Percentiles rank a stretch among this genome's conserved stretches.
These are phyloP conservation scores for Pseudonitzschia pungens DNA, from an alignment of 108 stramenopile species.

Conservation along the genomic window DNA sequence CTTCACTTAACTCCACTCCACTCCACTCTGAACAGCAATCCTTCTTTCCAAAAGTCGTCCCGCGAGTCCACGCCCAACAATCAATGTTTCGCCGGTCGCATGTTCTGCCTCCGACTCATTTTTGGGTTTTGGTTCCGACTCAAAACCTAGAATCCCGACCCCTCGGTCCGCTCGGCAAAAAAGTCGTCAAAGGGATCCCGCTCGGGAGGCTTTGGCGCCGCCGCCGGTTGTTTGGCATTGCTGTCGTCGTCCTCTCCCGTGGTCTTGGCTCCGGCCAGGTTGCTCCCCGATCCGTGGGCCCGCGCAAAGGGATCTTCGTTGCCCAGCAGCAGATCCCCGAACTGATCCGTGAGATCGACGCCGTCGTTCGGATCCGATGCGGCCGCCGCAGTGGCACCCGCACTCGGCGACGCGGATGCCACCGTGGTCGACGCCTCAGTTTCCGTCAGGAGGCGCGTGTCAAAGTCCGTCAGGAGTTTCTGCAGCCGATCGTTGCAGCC, in stretches of 20 bases:
- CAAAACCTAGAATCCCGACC: not conserved
- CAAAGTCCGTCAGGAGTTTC: conserved; percentile 52
- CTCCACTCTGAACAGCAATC: no score
- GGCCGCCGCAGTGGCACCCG: not conserved
- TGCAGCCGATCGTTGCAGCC: conserved; percentile 71
- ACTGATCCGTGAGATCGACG: conserved; percentile 8
- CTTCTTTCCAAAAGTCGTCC: no score
- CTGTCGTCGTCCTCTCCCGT: conserved; percentile 28
- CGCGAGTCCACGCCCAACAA: no score
- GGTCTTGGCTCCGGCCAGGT: conserved; percentile 16
- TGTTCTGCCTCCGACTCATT: no score
- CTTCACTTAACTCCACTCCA: no score
- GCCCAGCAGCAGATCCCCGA: conserved; percentile 30
- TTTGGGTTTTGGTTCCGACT: no score
- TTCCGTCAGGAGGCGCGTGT: conserved; percentile 41
- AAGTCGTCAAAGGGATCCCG: conserved; percentile 46
- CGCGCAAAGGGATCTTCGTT: conserved; percentile 13
- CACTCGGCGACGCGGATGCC: conserved; percentile 15
- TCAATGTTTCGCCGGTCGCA: no score
- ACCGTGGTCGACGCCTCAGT: conserved; percentile 45
- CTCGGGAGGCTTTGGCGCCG: no score
- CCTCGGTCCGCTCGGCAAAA: conserved; percentile 38
- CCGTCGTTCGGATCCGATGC: not conserved
- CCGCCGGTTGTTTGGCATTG: no score
- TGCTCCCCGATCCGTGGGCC: not conserved